These are phyloP conservation scores for Coemansia sp. DNA, from an alignment of 192 early-diverging fungal genomes.

Conservation along the genomic window DNA sequence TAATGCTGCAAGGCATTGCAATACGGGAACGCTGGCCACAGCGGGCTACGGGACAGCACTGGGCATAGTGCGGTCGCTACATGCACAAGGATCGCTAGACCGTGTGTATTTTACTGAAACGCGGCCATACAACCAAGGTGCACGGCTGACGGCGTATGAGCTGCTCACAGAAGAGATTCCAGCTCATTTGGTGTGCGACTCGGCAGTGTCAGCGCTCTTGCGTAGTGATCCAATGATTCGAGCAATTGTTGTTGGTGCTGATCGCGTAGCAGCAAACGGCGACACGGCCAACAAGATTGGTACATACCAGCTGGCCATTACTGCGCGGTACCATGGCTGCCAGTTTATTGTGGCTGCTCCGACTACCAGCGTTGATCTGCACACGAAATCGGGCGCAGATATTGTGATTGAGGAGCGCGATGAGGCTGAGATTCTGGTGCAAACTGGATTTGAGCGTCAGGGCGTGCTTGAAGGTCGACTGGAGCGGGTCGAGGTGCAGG, in stretches of 20 bases:
- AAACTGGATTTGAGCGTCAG: slow-evolving; percentile 27
- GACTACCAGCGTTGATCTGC: slow-evolving; percentile 85
- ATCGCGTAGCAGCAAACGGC: slow-evolving; percentile 93
- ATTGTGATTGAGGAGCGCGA: slow-evolving; percentile 89
- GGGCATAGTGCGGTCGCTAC: slow-evolving; percentile 85
- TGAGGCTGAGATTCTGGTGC: slow-evolving; percentile 69
- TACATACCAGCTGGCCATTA: slow-evolving; percentile 95
- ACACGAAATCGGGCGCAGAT: slow-evolving; percentile 61
- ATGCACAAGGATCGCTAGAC: slow-evolving; percentile 55
- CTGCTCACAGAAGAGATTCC: slow-evolving; percentile 92
- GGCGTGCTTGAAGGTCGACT: slow-evolving; percentile 52
- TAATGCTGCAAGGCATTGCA: slow-evolving; percentile 68
- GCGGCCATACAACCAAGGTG: slow-evolving; percentile 97
- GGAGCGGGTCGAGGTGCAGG: slow-evolving; percentile 60
- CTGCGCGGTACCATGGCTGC: slow-evolving; percentile 79
- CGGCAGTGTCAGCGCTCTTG: slow-evolving; percentile 85
- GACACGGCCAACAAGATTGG: slow-evolving; percentile 99
- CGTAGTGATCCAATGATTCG: slow-evolving; percentile 58
- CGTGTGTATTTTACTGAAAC: slow-evolving; percentile 96
- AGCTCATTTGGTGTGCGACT: slow-evolving; percentile 86
- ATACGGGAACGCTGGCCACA: slow-evolving; percentile 88
- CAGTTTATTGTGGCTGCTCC: slow-evolving; percentile 98
- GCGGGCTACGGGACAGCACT: slow-evolving; percentile 90
- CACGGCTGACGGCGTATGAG: slow-evolving; percentile 92
- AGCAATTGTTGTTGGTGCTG: slow-evolving; percentile 95